phyloP scores from a whole-genome alignment of 2,329 filamentous ascomycete species.

The Fusarium floridanum region DNA sequence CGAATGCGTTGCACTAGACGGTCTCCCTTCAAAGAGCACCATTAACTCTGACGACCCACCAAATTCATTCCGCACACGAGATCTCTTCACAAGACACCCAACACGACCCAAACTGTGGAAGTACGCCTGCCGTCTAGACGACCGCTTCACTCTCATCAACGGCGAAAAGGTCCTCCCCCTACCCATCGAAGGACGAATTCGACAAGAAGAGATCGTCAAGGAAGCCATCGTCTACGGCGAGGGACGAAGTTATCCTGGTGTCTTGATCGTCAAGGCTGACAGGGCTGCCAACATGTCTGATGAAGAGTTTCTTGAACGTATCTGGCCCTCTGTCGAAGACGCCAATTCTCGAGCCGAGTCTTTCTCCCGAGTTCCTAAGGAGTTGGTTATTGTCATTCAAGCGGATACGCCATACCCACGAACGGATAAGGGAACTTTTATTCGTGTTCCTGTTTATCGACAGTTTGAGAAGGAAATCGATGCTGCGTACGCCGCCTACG shows the following conservation, averaged over 20 bases:
- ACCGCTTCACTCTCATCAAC: conserved; percentile 60
- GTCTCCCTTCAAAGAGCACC: conserved; percentile 53
- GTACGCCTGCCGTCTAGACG: conserved; percentile 60
- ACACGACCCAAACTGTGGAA: conserved; percentile 59
- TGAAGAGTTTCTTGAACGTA: conserved; percentile 59
- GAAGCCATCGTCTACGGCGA: conserved; percentile 71
- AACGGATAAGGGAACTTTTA: conserved; percentile 68
- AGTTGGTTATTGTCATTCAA: conserved; percentile 64
- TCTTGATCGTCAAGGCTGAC: conserved; percentile 66
- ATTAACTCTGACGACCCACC: conserved; percentile 57
- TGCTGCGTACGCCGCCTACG: conserved; percentile 49
- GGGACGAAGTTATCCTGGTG: conserved; percentile 63
- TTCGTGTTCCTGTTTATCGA: conserved; percentile 63
- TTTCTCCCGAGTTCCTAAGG: conserved; percentile 65
- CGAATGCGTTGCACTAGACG: conserved; percentile 54
- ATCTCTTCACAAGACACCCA: conserved; percentile 59
- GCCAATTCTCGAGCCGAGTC: conserved; percentile 64
- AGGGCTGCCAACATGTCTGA: conserved; percentile 56
- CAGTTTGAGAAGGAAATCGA: conserved; percentile 61
- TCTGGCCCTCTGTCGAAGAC: conserved; percentile 64
- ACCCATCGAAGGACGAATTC: conserved; percentile 65
- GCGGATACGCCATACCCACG: conserved; percentile 58
- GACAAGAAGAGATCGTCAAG: conserved; percentile 64
- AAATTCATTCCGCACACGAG: conserved; percentile 59
- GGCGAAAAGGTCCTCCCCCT: conserved; percentile 63